Conservation (phyloP, 2,329 filamentous ascomycete species). For the Pseudopithomyces chartarum region DNA sequence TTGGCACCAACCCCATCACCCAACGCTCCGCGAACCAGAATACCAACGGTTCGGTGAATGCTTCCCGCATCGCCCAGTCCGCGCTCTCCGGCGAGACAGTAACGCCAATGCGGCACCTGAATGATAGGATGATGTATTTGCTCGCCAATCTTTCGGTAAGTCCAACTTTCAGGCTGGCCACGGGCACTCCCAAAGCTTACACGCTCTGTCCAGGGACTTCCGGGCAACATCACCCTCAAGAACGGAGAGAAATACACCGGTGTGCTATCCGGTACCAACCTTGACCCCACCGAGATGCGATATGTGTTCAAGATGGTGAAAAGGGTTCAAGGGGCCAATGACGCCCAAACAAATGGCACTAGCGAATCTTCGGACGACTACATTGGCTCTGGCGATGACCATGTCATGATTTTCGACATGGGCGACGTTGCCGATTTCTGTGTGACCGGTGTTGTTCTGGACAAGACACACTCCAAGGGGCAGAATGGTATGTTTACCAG, state of each 20-base stretch:
- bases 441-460: constrained; percentile 58
- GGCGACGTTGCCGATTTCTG: constrained; percentile 64
- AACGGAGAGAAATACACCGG: constrained; percentile 66
- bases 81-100: constrained; percentile 54
- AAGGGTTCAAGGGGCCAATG: constrained; percentile 49
- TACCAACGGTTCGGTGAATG: constrained; percentile 59
- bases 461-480: constrained; percentile 56
- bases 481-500: constrained; percentile 60
- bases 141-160: constrained; percentile 64
- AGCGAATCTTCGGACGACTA: constrained; percentile 49
- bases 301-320: constrained; percentile 71
- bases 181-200: constrained; percentile 15
- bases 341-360: constrained; percentile 53
- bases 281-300: constrained; percentile 58
- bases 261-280: constrained; percentile 62
- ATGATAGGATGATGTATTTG: constrained; percentile 64
- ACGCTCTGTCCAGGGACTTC: constrained; percentile 55
- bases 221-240: constrained; percentile 61
- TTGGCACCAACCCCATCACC: constrained; percentile 65
- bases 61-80: constrained; percentile 49
- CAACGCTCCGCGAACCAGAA: constrained; percentile 58
- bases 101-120: constrained; percentile 61
- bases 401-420: constrained; percentile 64
- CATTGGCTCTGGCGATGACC: constrained; percentile 53
- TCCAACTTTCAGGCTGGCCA: constrained; percentile 11